Conservation (phyloP, 2,329 filamentous ascomycete species). For the Leptosphaerulina australis region DNA sequence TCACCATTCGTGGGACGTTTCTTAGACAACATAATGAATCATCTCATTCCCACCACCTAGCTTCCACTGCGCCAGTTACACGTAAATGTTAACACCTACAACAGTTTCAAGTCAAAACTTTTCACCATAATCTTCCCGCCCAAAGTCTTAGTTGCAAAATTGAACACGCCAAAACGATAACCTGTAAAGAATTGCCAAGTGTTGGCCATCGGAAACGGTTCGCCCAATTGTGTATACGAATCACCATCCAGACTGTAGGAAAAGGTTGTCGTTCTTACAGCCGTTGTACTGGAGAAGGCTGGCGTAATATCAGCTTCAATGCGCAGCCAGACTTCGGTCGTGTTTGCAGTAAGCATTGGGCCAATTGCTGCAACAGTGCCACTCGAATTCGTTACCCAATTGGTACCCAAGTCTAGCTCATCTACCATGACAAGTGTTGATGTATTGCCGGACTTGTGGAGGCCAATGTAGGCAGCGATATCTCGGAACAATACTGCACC, state of each 20-base stretch:
- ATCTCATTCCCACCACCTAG: no score
- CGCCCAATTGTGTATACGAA: conserved; percentile 40
- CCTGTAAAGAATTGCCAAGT: conserved; percentile 50
- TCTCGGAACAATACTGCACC: conserved; percentile 63
- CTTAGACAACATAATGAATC: no score
- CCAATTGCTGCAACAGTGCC: conserved; percentile 38
- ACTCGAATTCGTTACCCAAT: conserved; percentile 43
- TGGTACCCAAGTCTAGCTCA: conserved; percentile 48
- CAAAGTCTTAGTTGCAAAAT: conserved; percentile 45
- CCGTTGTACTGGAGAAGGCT: conserved; percentile 33
- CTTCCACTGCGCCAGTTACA: no score
- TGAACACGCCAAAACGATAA: conserved; percentile 49
- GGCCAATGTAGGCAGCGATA: conserved; percentile 59
- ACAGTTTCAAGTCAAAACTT: conserved; percentile 21
- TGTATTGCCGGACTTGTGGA: conserved; percentile 50
- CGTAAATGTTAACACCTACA: background rate
- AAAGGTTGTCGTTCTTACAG: conserved; percentile 37
- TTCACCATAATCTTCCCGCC: conserved; percentile 41
- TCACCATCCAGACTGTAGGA: conserved; percentile 48
- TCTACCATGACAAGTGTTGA: conserved; percentile 48
- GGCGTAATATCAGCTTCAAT: conserved; percentile 47
- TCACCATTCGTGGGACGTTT: no score
- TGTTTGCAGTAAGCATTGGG: conserved; percentile 18
- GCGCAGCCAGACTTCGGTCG: conserved; percentile 41
- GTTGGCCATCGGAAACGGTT: conserved; percentile 42